Evolutionary conservation across 768 basidiomycete genomes (phyloP).

Genomic region (Termitomyces bulborhizus): DNA sequence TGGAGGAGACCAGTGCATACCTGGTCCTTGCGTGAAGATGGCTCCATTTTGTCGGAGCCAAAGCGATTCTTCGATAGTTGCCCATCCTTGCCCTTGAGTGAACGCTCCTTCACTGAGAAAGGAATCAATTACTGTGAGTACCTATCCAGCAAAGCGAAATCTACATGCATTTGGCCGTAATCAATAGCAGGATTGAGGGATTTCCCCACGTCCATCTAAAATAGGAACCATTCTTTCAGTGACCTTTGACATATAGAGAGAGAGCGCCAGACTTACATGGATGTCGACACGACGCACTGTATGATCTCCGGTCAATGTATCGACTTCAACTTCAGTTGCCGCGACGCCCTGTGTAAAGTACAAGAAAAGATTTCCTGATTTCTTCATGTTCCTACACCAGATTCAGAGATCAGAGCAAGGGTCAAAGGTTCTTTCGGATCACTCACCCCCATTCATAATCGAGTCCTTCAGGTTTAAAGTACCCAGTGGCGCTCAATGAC

Average conservation of each 20-base stretch:
- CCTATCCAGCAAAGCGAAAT: not conserved
- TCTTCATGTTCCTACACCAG: constrained; percentile 10
- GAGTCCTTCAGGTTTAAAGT: constrained; percentile 8
- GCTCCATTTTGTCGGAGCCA: constrained; percentile 14
- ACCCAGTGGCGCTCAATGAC: constrained; percentile 12
- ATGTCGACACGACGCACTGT: constrained; percentile 13
- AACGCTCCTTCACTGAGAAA: constrained; percentile 11
- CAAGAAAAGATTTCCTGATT: constrained; percentile 12
- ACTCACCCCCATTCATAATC: constrained; percentile 14
- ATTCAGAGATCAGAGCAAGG: not conserved
- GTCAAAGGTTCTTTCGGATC: no score
- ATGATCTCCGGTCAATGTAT: constrained; percentile 12
- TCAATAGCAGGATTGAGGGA: no score
- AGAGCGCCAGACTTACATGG: constrained; percentile 1
- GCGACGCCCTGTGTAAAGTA: constrained; percentile 14
- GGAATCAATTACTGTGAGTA: not conserved
- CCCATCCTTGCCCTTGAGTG: constrained; percentile 14
- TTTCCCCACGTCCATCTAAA: constrained; percentile 14
- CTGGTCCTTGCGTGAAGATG: constrained; percentile 13
- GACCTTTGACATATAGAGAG: not conserved
- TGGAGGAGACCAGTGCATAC: not conserved
- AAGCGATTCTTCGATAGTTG: constrained; percentile 13
- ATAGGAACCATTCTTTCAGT: not conserved
- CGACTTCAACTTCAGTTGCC: constrained; percentile 14
- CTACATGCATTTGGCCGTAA: constrained; percentile 12